A percentile compares a stretch with the other conserved stretches of the same genome.
Conservation (phyloP, 441 rosid species). For the Populus tomentosa region DNA sequence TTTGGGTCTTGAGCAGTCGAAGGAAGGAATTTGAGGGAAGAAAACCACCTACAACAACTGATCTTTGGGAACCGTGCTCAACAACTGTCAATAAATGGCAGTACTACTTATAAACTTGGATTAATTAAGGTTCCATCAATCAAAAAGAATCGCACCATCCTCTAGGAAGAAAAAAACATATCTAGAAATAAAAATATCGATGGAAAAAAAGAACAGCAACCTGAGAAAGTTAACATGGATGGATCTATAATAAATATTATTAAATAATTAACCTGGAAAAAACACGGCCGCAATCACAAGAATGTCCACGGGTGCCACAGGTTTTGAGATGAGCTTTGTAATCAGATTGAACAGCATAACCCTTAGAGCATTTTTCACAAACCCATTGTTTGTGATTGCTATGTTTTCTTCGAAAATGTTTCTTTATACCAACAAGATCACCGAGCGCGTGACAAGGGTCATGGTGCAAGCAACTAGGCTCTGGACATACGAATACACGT, state of each 20-base stretch:
- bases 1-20: constrained; percentile 7
- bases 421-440: constrained; percentile 95
- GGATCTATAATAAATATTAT: constrained; percentile 78
- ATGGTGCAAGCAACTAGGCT: constrained; percentile 86
- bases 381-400: constrained; percentile 93
- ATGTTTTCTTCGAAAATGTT: constrained; percentile 84
- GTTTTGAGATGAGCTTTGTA: constrained; percentile 96
- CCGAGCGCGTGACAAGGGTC: constrained; percentile 91
- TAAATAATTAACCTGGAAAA: constrained; percentile 99
- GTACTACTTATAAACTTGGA: constrained; percentile 14
- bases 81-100: constrained; percentile 22
- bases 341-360: constrained; percentile 94
- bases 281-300: constrained; percentile 96
- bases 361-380: constrained; percentile 85
- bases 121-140: constrained; percentile 30
- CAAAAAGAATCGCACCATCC: not conserved
- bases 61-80: constrained; percentile 40
- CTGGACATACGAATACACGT: constrained; percentile 88
- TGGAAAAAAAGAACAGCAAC: constrained; percentile 30
- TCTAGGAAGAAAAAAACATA: too few species aligned
- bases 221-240: constrained; percentile 63
- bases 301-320: constrained; percentile 93
- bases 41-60: constrained; percentile 12
- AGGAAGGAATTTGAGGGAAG: constrained; percentile 5
- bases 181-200: too few species aligned